Percentiles rank a stretch among this genome's conserved stretches.
phyloP scores from a whole-genome alignment of 2,329 filamentous ascomycete species.

The Malbranchea zuffiana region DNA sequence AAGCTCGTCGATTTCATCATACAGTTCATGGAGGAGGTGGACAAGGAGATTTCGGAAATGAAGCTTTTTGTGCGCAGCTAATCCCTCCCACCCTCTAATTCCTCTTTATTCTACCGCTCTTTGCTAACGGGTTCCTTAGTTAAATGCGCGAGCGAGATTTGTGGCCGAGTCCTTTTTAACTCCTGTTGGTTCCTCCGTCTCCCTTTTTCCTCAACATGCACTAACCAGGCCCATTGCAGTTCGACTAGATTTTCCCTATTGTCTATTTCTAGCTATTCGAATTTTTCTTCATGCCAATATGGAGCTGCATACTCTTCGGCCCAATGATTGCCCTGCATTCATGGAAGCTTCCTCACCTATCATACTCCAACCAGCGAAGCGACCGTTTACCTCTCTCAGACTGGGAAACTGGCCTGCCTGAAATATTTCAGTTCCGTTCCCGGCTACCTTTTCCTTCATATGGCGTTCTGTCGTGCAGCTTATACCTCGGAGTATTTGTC shows the following conservation, averaged over 20 bases:
- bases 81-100: constrained; percentile 9
- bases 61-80: constrained; percentile 76
- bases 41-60: constrained; percentile 99
- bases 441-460: no score
- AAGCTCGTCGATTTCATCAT: constrained; percentile 99
- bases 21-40: constrained; percentile 98
- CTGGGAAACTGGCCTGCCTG: no score
- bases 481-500: no score
- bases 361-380: no score
- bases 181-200: constrained; percentile 51
- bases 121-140: constrained; percentile 43
- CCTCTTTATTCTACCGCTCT: constrained; percentile 4
- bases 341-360: no score
- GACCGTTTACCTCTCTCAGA: no score
- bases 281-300: no score
- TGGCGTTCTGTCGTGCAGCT: no score
- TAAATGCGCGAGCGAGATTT: constrained; percentile 93
- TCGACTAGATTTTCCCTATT: constrained; percentile 19
- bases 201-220: background rate
- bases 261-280: background rate
- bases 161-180: constrained; percentile 97
- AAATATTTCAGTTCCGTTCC: no score
- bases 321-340: no score
- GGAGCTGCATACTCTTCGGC: no score
- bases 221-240: constrained; percentile 17